Base-by-base conservation (phyloP, 345 rosid genomes). In the Gossypium herbaceum region DNA sequence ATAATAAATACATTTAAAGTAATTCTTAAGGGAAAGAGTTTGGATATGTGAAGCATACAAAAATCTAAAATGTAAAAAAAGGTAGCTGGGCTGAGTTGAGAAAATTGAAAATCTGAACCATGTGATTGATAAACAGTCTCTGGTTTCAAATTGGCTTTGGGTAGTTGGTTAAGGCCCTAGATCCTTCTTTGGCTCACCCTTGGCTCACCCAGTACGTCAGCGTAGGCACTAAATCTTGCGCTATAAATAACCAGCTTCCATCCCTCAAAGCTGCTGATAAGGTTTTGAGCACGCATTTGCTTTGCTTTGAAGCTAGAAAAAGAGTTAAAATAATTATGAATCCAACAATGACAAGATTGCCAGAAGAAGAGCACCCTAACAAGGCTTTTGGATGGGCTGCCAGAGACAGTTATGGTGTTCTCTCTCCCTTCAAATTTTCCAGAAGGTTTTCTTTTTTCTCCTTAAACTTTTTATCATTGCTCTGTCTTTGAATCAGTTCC, bases 371-470 rank as follows among this genome's bases (percentile, higher is more conserved):
- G 41, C 84, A 81, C 16, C 80, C 80, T 4, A 54, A 65, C 1
- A 45, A 81, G 68, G 82, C 87, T 68, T 82, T 80, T 22, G 90
- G 90, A 4, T 85, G 88, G 84, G 92, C 90, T 7, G 90, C 88
- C 3, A 58, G 77, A 41, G 88, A 86, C 78, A 20, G 34, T 9
- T 82, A 87, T 0, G 90, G 90, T 57, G 78, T 71, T 77, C 82
- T 86, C 48, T 80, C 88, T 27, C 87, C 90, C 45, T 85, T 88
- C 63, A 58, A 73, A 13, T 86, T 88, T 68, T 79, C 87, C 52
- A 82, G 88, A 82, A 86, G 90, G 59, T 55, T 55, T 15, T 3
- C 1, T 15, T 51, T 51, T 9, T 10, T 51, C 39, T 29, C 5
- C 4, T 3, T 29, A 4, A 29, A 29, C 39, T 3, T 51, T 51